These are phyloP conservation scores for Senna siamea DNA, from an alignment of 306 rosid genomes.

Conservation along the genomic window DNA sequence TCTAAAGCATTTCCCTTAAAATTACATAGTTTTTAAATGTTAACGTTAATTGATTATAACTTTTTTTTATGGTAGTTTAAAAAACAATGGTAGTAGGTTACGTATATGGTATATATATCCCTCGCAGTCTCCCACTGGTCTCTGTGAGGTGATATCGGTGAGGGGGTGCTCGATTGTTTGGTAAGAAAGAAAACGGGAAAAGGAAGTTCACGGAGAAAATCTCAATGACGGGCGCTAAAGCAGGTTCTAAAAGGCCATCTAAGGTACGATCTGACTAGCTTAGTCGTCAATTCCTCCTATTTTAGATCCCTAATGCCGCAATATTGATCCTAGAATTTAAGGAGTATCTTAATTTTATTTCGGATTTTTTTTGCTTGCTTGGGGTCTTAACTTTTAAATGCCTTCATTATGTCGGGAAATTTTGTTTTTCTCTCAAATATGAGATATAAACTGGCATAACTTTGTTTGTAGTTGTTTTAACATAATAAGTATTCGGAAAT, in stretches of 20 bases:
- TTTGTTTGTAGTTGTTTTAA: neutral
- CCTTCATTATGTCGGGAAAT: neutral
- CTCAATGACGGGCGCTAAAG: neutral
- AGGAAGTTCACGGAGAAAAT: neutral
- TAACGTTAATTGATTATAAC: no score
- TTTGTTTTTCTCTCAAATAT: neutral
- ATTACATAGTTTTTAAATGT: no score
- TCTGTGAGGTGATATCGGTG: no score
- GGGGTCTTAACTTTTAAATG: neutral
- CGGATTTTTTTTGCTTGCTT: neutral
- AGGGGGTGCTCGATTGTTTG: neutral
- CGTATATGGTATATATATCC: no score
- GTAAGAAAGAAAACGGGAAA: neutral
- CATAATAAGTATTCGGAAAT: neutral
- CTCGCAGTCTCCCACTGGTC: no score
- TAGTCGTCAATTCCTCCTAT: neutral
- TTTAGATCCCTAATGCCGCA: no score
- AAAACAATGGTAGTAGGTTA: no score
- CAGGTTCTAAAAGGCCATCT: neutral
- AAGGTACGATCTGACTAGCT: neutral
- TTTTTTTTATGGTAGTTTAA: no score
- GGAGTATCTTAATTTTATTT: neutral
- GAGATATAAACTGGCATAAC: neutral
- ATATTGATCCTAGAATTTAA: neutral
- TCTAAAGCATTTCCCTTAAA: no score